A percentile compares a stretch with the other conserved stretches of the same genome.
Conservation (phyloP, 139 green algal species). For the Bryopsis sp. region DNA sequence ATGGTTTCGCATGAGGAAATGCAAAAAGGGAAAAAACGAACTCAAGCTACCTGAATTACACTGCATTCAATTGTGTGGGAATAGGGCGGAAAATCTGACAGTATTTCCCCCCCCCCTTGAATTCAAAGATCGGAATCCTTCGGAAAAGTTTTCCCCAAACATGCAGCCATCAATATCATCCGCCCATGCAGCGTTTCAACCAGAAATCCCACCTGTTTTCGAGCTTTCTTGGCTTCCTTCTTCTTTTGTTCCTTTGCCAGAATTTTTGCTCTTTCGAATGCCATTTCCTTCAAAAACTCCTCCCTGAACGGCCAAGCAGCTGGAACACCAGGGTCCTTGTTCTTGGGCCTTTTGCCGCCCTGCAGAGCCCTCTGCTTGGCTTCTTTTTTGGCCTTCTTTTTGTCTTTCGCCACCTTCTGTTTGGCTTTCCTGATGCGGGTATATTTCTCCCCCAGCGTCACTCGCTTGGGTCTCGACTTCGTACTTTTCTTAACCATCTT, state of each 20-base stretch:
- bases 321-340: constrained; percentile 91
- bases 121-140: too few relatives aligned
- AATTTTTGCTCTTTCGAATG: constrained; percentile 59
- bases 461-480: constrained; percentile 86
- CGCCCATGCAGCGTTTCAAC: too few relatives aligned
- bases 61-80: too few relatives aligned
- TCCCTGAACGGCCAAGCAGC: constrained; percentile 89
- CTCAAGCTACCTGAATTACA: too few relatives aligned
- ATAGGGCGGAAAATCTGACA: too few relatives aligned
- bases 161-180: too few relatives aligned
- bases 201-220: too few relatives aligned
- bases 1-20: too few relatives aligned
- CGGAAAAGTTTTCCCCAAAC: too few relatives aligned
- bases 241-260: constrained; percentile 55
- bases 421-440: constrained; percentile 78
- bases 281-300: constrained; percentile 84
- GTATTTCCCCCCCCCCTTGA: too few relatives aligned
- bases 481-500: constrained; percentile 79
- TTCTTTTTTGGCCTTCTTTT: constrained; percentile 74
- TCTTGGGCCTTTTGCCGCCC: constrained; percentile 22
- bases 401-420: constrained; percentile 44
- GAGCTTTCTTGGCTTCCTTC: constrained; percentile 59
- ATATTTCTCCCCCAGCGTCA: constrained; percentile 89
- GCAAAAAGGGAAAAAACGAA: too few relatives aligned
- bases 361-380: constrained; percentile 61